A percentile compares a stretch with the other conserved stretches of the same genome.
Conservation (phyloP, 1,284 basidiomycete species). For the Pascua sp. region DNA sequence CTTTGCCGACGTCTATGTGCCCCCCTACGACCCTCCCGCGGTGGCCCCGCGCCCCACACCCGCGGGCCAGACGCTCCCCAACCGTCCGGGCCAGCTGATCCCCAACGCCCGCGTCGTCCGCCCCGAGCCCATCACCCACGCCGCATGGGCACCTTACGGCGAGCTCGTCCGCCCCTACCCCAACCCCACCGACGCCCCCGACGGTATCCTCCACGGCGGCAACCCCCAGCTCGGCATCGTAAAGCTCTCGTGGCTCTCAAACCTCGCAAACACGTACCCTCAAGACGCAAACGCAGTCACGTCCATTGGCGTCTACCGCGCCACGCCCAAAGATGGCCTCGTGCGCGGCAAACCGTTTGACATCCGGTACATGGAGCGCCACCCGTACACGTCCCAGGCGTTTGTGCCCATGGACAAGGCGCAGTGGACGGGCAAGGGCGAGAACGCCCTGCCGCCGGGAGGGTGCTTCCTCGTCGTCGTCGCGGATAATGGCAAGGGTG, state of each 20-base stretch:
- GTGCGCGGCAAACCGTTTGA: constrained; percentile 55
- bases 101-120: constrained; percentile 4
- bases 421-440: constrained; percentile 44
- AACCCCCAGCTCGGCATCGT: constrained; percentile 2
- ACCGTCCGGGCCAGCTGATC: background rate
- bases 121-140: constrained; percentile 51
- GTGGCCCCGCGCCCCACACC: background rate
- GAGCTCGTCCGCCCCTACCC: constrained; percentile 71
- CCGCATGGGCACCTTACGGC: constrained; percentile 65
- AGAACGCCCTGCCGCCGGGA: constrained; percentile 35
- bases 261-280: constrained; percentile 63
- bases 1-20: constrained; percentile 7
- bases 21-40: background rate
- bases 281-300: constrained; percentile 51
- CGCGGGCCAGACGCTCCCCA: too few species aligned
- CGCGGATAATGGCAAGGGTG: constrained; percentile 60
- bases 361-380: constrained; percentile 49
- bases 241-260: constrained; percentile 7
- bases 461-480: constrained; percentile 64
- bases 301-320: constrained; percentile 72
- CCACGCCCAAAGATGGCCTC: constrained; percentile 55
- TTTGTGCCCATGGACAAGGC: constrained; percentile 81
- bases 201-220: constrained; percentile 4
- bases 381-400: constrained; percentile 61
- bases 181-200: constrained; percentile 58